Percentiles rank a stretch among this genome's conserved stretches.
Conservation (phyloP, 148 eudicot genomes). For the Selenicereus undatus region DNA sequence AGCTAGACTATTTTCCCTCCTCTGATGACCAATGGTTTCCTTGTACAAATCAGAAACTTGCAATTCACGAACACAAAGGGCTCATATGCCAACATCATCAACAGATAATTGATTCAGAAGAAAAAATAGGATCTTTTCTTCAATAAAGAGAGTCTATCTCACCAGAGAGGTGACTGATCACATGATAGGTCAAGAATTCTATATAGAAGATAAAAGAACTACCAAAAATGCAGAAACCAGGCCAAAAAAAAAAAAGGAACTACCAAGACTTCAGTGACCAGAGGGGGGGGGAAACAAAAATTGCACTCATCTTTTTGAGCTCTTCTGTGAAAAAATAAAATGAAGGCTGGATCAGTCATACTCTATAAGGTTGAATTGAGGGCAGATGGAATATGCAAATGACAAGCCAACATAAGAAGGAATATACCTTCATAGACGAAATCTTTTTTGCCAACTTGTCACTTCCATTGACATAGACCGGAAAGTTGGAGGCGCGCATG, state of each 20-base stretch:
- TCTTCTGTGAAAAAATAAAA: too few species aligned
- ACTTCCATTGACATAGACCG: conserved; percentile 59
- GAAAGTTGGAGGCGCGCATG: conserved; percentile 39
- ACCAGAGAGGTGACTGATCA: too few species aligned
- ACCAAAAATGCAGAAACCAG: too few species aligned
- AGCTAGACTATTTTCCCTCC: neutral
- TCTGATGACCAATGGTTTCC: neutral
- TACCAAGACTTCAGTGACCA: neutral
- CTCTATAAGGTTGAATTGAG: neutral
- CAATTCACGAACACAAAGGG: too few species aligned
- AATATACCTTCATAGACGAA: conserved; percentile 59
- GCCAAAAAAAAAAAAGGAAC: too few species aligned
- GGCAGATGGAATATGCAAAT: neutral
- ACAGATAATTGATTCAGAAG: too few species aligned
- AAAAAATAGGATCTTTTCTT: too few species aligned
- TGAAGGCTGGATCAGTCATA: neutral
- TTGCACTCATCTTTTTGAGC: neutral
- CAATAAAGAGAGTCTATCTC: too few species aligned
- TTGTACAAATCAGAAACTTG: neutral
- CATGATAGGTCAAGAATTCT: too few species aligned
- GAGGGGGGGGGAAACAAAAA: neutral
- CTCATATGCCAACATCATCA: neutral
- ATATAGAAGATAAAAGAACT: too few species aligned
- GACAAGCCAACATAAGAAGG: neutral
- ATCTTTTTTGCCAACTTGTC: conserved; percentile 49